A percentile compares a stretch with the other conserved stretches of the same genome.
phyloP scores from a whole-genome alignment of 441 rosid genomes.

The Erodium moschatum region DNA sequence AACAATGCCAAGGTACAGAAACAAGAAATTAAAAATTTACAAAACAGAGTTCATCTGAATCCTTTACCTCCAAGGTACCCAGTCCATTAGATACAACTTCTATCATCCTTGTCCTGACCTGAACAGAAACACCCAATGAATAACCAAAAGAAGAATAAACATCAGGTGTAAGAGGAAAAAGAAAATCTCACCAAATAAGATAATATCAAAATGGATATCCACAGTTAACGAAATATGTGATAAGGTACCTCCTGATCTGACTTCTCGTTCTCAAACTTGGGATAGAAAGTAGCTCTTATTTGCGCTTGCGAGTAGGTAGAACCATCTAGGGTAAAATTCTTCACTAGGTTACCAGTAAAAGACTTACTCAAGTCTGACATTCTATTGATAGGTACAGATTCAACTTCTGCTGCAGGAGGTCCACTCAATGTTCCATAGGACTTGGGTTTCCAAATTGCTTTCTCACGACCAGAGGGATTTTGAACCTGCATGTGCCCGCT shows the following conservation, averaged over 20 bases:
- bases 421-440: constrained; percentile 48
- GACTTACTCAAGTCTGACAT: constrained; percentile 34
- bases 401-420: constrained; percentile 23
- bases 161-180: background rate
- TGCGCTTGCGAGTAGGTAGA: constrained; percentile 55
- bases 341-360: constrained; percentile 38
- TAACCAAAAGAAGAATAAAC: constrained; percentile 8
- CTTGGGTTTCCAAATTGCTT: constrained; percentile 44
- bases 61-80: constrained; percentile 71
- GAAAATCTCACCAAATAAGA: background rate
- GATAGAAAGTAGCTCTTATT: constrained; percentile 91
- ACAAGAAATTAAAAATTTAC: constrained; percentile 1
- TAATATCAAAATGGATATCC: background rate
- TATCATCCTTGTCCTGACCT: constrained; percentile 78
- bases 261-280: constrained; percentile 95
- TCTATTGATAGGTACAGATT: constrained; percentile 19
- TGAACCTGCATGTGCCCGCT: constrained; percentile 22
- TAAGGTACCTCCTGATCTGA: constrained; percentile 73
- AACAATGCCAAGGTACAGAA: constrained; percentile 1
- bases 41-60: constrained; percentile 5
- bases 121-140: constrained; percentile 20
- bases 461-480: constrained; percentile 19
- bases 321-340: constrained; percentile 56
- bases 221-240: background rate
- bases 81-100: constrained; percentile 78